A percentile compares a stretch with the other conserved stretches of the same genome.
Conservation (phyloP, 257 asterid genomes). For the Anisodus tanguticus region DNA sequence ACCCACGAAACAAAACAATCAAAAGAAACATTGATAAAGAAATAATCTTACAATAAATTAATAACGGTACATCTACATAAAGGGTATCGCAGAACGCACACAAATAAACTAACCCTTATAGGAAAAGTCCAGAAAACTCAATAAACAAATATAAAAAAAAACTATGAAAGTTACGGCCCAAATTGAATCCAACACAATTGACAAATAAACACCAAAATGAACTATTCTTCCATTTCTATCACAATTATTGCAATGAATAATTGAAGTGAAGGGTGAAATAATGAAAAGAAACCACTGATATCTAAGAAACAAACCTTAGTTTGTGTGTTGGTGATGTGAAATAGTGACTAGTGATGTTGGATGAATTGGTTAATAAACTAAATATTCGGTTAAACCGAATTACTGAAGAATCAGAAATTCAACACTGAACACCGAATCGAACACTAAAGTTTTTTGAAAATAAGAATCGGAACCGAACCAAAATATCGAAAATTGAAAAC, state of each 20-base stretch:
- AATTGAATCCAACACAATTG: background rate
- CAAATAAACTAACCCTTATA: background rate
- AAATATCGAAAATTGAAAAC: no score
- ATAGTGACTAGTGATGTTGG: no score
- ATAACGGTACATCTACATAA: background rate
- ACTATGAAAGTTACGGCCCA: no score
- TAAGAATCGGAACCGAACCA: no score
- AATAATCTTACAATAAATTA: background rate
- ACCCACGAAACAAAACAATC: no score
- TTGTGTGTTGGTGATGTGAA: background rate
- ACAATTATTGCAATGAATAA: background rate
- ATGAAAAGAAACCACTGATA: background rate
- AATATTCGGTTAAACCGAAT: no score
- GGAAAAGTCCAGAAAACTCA: background rate
- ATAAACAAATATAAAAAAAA: no score
- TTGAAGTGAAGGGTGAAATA: background rate
- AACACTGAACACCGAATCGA: no score
- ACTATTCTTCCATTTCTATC: background rate
- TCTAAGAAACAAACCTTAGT: constrained; percentile 3
- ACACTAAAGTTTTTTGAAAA: no score
- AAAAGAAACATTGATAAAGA: background rate
- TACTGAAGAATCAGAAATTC: no score
- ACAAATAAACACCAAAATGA: background rate
- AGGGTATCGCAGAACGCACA: background rate
- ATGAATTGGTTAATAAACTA: no score